Percentiles rank a stretch among this genome's conserved stretches.
These are phyloP conservation scores for Saccharum officinarum DNA, from an alignment of 176 grass and related monocot genomes.

Conservation along the genomic window DNA sequence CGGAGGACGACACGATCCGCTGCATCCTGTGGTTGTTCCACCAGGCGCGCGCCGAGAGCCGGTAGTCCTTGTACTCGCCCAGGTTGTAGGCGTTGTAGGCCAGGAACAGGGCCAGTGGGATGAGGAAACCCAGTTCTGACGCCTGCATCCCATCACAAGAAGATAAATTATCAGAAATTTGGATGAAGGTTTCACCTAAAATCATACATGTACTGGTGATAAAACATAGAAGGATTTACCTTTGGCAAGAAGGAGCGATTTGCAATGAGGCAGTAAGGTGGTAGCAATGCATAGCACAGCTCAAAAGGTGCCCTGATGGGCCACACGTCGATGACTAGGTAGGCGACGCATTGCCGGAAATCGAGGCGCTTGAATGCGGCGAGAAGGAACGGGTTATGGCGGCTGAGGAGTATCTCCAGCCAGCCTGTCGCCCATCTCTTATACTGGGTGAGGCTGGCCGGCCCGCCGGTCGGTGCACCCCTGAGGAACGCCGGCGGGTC, in stretches of 20 bases:
- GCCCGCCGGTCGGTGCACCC: slow-evolving; percentile 31
- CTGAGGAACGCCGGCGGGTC: slow-evolving; percentile 21
- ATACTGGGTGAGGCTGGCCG: slow-evolving; percentile 40
- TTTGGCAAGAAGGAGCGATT: slow-evolving; percentile 55
- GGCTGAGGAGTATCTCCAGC: slow-evolving; percentile 39
- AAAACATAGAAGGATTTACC: slow-evolving; percentile 1
- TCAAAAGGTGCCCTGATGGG: slow-evolving; percentile 34
- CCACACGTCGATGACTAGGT: slow-evolving; percentile 15
- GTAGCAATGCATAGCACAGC: slow-evolving; percentile 47
- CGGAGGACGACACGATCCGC: slow-evolving; percentile 21
- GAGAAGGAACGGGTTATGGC: slow-evolving; percentile 19
- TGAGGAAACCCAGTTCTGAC: slow-evolving; percentile 26
- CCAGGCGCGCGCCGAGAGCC: slow-evolving; percentile 36
- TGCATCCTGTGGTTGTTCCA: slow-evolving; percentile 72
- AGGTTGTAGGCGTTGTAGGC: slow-evolving; percentile 17
- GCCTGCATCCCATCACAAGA: slow-evolving; percentile 1
- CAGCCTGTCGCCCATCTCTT: slow-evolving; percentile 63
- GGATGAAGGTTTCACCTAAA: not conserved
- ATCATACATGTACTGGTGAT: too few relatives aligned
- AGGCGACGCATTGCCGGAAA: slow-evolving; percentile 41
- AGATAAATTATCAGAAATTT: not conserved
- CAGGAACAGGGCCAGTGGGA: slow-evolving; percentile 24
- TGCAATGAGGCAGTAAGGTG: slow-evolving; percentile 51
- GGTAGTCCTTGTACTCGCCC: slow-evolving; percentile 34
- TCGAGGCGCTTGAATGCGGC: slow-evolving; percentile 17